Conservation (phyloP, 768 basidiomycete genomes). For the Auriscalpium microsporum region DNA sequence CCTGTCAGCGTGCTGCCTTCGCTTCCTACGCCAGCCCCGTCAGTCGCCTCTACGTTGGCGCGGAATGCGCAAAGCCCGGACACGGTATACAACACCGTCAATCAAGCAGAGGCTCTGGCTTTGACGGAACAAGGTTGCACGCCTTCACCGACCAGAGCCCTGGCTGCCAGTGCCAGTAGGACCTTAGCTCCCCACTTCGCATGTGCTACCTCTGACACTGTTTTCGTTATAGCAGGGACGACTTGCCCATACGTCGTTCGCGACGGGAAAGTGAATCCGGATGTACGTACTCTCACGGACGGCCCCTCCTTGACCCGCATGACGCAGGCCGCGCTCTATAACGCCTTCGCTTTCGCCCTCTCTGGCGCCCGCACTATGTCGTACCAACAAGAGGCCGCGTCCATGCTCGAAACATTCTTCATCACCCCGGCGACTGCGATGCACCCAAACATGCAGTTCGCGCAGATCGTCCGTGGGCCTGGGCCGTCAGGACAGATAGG, state of each 20-base stretch:
- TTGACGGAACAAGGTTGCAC: not conserved
- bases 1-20: not conserved
- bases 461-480: slow-evolving; percentile 46
- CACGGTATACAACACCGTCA: not conserved
- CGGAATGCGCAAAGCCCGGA: not conserved
- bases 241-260: slow-evolving; percentile 39
- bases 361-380: slow-evolving; percentile 19
- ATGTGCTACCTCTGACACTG: not conserved
- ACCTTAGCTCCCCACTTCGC: slow-evolving; percentile 1
- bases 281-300: slow-evolving; percentile 38
- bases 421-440: slow-evolving; percentile 34
- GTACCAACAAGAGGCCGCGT: slow-evolving; percentile 29
- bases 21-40: not conserved
- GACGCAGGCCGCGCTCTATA: slow-evolving; percentile 37
- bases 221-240: slow-evolving; percentile 25
- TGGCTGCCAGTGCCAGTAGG: slow-evolving; percentile 46
- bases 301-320: slow-evolving; percentile 32
- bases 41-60: not conserved
- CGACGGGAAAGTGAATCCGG: slow-evolving; percentile 50
- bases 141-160: slow-evolving; percentile 37
- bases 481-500: slow-evolving; percentile 34
- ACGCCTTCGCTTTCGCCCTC: slow-evolving; percentile 35
- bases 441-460: slow-evolving; percentile 48
- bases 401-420: slow-evolving; percentile 40
- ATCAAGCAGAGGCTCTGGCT: not conserved